Evolutionary conservation across 176 grass and related monocot genomes (phyloP).

Genomic region (Carex kokanica): DNA sequence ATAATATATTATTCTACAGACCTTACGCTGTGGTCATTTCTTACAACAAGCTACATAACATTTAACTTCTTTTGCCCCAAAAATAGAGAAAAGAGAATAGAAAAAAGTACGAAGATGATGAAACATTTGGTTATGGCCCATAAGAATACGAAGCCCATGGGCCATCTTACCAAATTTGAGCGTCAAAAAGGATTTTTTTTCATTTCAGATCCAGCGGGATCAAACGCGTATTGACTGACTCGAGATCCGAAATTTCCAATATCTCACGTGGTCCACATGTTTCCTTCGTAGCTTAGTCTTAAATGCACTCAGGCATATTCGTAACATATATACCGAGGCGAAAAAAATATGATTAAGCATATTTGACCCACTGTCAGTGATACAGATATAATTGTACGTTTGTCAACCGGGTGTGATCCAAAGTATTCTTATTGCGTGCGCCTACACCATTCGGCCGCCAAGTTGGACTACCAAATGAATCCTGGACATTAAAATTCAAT

Average conservation of each 20-base stretch:
- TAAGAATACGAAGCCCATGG: neutral
- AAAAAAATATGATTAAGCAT: too few species aligned
- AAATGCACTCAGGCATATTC: neutral
- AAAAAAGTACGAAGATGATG: neutral
- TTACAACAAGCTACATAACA: too few species aligned
- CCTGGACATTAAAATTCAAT: neutral
- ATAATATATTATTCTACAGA: too few species aligned
- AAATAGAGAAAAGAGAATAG: too few species aligned
- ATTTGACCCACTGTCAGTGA: neutral
- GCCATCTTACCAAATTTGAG: neutral
- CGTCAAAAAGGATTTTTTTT: neutral
- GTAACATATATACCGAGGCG: neutral
- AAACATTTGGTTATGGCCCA: neutral
- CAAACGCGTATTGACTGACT: neutral
- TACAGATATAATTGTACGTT: neutral
- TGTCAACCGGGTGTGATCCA: neutral
- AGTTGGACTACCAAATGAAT: slow-evolving; percentile 16
- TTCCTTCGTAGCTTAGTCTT: neutral
- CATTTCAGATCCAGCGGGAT: neutral
- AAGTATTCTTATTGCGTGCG: neutral
- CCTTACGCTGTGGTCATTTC: too few species aligned
- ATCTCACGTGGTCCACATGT: slow-evolving; percentile 29
- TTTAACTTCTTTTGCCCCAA: too few species aligned
- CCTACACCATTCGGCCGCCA: neutral
- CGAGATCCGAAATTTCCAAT: neutral